Conservation (phyloP, 2,329 filamentous ascomycete genomes). For the Calonectria henricotiae region DNA sequence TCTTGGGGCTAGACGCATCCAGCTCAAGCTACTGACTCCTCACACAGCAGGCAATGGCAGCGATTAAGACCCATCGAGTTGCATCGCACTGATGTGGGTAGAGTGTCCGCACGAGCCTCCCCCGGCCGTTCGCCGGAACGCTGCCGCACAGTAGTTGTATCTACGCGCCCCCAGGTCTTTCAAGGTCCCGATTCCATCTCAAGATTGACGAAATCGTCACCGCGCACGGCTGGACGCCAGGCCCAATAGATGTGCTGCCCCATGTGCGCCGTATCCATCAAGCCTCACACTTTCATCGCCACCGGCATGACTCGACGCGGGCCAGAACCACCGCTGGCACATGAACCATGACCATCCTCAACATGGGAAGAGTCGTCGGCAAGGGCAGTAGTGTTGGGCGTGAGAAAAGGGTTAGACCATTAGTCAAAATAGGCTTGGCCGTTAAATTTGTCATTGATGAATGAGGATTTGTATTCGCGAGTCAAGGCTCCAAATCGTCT, state of each 20-base stretch:
- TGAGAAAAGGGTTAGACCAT: not conserved
- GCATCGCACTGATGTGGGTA: not conserved
- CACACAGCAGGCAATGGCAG: conserved; percentile 3
- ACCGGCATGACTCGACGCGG: not conserved
- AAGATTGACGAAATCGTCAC: conserved; percentile 10
- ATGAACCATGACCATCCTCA: not conserved
- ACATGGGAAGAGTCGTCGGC: not conserved
- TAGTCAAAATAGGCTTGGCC: not conserved
- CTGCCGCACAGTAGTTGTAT: conserved; percentile 10
- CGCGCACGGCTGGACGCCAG: not conserved
- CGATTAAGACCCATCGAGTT: not conserved
- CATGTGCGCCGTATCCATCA: not conserved
- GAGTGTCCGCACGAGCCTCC: conserved; percentile 14
- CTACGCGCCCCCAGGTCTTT: not conserved
- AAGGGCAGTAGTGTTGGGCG: conserved; percentile 1
- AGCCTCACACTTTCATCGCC: not conserved
- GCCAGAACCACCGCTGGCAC: not conserved
- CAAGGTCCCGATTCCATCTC: not conserved
- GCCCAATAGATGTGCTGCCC: not conserved
- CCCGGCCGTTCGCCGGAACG: conserved; percentile 9
- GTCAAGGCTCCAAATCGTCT: conserved; percentile 18
- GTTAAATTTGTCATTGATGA: conserved; percentile 21
- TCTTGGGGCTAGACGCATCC: conserved; percentile 6
- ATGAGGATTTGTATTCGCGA: conserved; percentile 10
- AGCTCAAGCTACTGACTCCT: not conserved